Conservation (phyloP, 2,329 filamentous ascomycete species). For the Fusarium dimerum region DNA sequence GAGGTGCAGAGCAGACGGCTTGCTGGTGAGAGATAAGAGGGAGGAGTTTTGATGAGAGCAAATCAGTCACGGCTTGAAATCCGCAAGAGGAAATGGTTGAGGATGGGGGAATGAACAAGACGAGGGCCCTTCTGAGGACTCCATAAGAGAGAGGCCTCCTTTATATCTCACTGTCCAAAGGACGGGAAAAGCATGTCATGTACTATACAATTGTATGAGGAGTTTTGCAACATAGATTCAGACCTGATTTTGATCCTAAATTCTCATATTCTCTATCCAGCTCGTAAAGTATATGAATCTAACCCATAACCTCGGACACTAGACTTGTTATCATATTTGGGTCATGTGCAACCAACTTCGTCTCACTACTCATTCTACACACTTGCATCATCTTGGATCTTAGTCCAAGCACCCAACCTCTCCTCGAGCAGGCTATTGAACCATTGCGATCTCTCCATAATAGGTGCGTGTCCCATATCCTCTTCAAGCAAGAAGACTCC, state of each 20-base stretch:
- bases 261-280: background rate
- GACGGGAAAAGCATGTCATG: background rate
- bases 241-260: background rate
- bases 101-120: background rate
- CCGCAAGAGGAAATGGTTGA: background rate
- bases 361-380: background rate
- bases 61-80: background rate
- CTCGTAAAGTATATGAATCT: background rate
- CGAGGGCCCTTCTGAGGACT: background rate
- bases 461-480: slow-evolving; percentile 73
- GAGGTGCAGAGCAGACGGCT: slow-evolving; percentile 90
- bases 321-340: background rate
- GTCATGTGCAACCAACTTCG: background rate
- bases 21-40: slow-evolving; percentile 63
- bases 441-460: slow-evolving; percentile 70
- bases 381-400: slow-evolving; percentile 37
- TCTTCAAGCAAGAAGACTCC: slow-evolving; percentile 64
- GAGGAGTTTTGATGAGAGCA: background rate
- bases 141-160: background rate
- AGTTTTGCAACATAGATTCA: background rate
- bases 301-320: background rate
- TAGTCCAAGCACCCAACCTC: slow-evolving; percentile 53
- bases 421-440: slow-evolving; percentile 66
- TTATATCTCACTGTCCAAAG: background rate
- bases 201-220: background rate